Conservation (phyloP, 208 protist genomes). For the Leptomonas pyrrhocoris region DNA sequence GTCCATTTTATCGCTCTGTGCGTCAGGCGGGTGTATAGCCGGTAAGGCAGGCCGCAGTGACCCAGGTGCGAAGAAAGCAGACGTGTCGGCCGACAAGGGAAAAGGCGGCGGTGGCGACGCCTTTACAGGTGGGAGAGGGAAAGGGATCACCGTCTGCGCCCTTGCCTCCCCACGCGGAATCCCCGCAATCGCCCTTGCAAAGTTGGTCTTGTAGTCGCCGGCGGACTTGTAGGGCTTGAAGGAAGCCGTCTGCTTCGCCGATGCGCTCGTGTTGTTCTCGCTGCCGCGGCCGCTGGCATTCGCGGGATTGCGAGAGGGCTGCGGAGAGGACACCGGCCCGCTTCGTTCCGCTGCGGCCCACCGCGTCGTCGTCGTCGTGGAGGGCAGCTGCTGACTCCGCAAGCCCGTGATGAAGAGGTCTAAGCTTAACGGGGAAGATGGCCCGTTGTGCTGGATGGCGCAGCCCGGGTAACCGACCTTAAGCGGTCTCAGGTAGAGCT, state of each 20-base stretch:
- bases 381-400: neutral
- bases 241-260: neutral
- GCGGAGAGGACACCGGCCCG: constrained; percentile 2
- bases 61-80: neutral
- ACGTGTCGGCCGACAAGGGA: neutral
- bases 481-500: neutral
- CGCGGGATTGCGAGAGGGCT: neutral
- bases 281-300: constrained; percentile 13
- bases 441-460: neutral
- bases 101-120: neutral
- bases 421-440: neutral
- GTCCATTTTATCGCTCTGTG: no score
- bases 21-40: neutral
- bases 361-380: constrained; percentile 7
- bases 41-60: neutral
- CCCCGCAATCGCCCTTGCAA: neutral
- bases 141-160: no score
- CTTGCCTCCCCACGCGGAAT: neutral
- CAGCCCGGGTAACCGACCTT: constrained; percentile 2
- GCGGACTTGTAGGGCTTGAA: neutral
- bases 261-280: neutral
- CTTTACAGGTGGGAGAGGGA: constrained; percentile 4
- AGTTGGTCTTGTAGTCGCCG: neutral
- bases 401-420: constrained; percentile 5
- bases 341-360: constrained; percentile 10